Conservation (phyloP, 75 land plant genomes). For the Cupressus sempervirens region DNA sequence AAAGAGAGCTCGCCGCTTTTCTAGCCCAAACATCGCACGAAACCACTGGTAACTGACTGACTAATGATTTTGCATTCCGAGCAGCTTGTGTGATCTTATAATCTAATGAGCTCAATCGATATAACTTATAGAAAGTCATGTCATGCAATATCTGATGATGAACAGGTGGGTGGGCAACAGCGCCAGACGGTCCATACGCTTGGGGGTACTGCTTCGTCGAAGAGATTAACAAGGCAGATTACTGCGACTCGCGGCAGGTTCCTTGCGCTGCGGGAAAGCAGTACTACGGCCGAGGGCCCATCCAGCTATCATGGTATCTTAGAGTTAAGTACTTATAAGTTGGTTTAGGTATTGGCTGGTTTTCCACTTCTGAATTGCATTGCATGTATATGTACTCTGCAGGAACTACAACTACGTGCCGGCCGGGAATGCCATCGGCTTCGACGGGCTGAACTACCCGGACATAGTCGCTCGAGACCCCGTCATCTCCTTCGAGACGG, state of each 20-base stretch:
- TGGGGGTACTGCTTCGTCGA: slow-evolving; percentile 57
- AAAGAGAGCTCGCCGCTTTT: slow-evolving; percentile 74
- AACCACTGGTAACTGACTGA: slow-evolving; percentile 38
- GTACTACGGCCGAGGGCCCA: slow-evolving; percentile 73
- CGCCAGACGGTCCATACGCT: slow-evolving; percentile 63
- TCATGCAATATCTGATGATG: too few relatives aligned
- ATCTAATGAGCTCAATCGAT: too few relatives aligned
- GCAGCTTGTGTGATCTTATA: too few relatives aligned
- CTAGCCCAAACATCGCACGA: slow-evolving; percentile 66
- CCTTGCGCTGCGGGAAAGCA: slow-evolving; percentile 63
- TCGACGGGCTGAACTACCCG: slow-evolving; percentile 27
- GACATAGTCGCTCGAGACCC: slow-evolving; percentile 24
- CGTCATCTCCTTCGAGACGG: slow-evolving; percentile 31
- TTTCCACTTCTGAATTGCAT: not conserved
- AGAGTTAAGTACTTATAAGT: too few relatives aligned
- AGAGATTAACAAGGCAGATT: slow-evolving; percentile 21
- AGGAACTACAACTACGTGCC: slow-evolving; percentile 44
- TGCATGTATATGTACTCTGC: not conserved
- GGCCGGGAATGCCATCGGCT: slow-evolving; percentile 20
- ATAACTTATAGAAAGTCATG: too few relatives aligned
- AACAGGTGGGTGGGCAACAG: slow-evolving; percentile 65
- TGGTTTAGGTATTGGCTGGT: not conserved
- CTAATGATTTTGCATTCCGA: too few relatives aligned
- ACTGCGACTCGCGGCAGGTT: slow-evolving; percentile 29
- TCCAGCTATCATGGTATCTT: slow-evolving; percentile 64